Base-by-base conservation (phyloP, 495 filamentous ascomycete genomes). In the Podospora tetraspora region DNA sequence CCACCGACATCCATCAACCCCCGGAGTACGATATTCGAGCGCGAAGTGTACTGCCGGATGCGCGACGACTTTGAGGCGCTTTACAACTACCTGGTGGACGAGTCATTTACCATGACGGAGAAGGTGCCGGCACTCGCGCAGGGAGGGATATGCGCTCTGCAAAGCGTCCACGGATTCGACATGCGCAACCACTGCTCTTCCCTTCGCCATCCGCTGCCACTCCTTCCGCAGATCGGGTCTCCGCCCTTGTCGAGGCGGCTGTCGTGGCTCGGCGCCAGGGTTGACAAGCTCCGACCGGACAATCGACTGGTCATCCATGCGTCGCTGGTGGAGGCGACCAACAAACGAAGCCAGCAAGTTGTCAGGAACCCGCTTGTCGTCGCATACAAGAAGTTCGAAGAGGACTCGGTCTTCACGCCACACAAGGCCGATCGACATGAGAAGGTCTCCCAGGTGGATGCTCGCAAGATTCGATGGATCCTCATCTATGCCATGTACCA, bases 401-500 rank as follows among this genome's bases (percentile, higher is more conserved):
- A 82, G 62, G 78, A 82, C 19, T 75, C 77, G 7, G 64, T 79
- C 57, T 76, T 78, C 59, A 75, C 71, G 4, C 72, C 76, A 12
- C 71, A 69, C 7, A 84, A 80, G 68, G 68, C 66, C 12, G 78
- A 80, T n/a, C 79, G 74, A 32, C 43, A 68, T 3, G 79, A 84
- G 61, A 81, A 77, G 62, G 59, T 82, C 1, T 80, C 80, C 6
- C 80, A 77, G n/a, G 73, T 78, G 59, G 88, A 89, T 32, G 84
- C 85, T 21, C 85, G 88, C 24, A 88, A 87, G 69, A 84, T 88
- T 34, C 87, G 90, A 27, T 93, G 90, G 90, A 82, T 91, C 6
- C 72, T 92, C 56, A 82, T 92, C 30, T 93, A 93, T 68, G 83
- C 85, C 29, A 81, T 86, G 16, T 81, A 91, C 57, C 90, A 93